Evolutionary conservation across 108 stramenopile genomes (phyloP).

Genomic region (Cyclotella atomus): DNA sequence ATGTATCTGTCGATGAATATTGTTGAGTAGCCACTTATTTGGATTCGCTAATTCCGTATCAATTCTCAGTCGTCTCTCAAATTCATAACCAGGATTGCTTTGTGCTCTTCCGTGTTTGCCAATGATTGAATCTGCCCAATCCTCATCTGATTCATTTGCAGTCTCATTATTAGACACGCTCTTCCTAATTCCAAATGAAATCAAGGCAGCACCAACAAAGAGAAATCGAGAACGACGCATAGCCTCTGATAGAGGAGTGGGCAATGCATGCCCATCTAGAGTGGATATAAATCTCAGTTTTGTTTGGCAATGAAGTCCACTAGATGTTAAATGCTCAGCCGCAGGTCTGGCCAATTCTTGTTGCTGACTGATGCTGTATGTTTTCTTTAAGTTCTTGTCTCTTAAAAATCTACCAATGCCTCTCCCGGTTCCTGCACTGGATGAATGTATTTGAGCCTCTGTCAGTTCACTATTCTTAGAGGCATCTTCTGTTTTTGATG

Average conservation of each 20-base stretch:
- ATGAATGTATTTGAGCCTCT: neutral
- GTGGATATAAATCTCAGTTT: slow-evolving; percentile 27
- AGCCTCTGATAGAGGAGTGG: slow-evolving; percentile 40
- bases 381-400: slow-evolving; percentile 37
- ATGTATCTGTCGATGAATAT: neutral
- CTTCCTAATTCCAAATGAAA: slow-evolving; percentile 14
- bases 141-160: neutral
- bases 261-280: slow-evolving; percentile 29
- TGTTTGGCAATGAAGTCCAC: no score
- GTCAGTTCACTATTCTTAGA: neutral
- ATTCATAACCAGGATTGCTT: neutral
- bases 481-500: neutral
- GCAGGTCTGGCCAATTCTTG: neutral
- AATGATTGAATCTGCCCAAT: neutral
- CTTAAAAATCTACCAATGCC: slow-evolving; percentile 21
- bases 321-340: neutral
- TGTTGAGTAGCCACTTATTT: neutral
- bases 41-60: neutral
- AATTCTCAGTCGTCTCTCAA: slow-evolving; percentile 2
- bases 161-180: neutral
- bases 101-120: neutral
- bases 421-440: slow-evolving; percentile 2
- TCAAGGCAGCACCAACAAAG: slow-evolving; percentile 37
- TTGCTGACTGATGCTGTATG: neutral
- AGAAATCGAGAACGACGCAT: slow-evolving; percentile 37